Evolutionary conservation across 495 filamentous ascomycete species (phyloP).

Genomic region (Aspergillus sparsus): DNA sequence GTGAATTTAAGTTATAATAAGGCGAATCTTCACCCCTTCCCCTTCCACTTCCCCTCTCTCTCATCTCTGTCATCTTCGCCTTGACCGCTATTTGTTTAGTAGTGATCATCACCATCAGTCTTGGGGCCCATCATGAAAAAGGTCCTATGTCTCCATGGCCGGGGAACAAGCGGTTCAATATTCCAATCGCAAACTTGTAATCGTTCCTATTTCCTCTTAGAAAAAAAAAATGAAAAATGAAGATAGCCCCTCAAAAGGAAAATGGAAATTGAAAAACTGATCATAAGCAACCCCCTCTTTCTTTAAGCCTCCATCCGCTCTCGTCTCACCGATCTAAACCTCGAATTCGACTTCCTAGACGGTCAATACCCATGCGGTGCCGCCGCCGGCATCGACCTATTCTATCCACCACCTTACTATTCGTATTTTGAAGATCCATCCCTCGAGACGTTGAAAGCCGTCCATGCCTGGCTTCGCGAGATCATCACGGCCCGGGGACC

Average conservation of each 20-base stretch:
- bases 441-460: slow-evolving; percentile 35
- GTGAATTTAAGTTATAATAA: too few relatives aligned
- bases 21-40: slow-evolving; percentile 19
- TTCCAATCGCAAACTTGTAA: slow-evolving; percentile 61
- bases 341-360: slow-evolving; percentile 60
- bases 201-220: slow-evolving; percentile 27
- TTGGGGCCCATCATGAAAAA: slow-evolving; percentile 40
- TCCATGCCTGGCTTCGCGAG: slow-evolving; percentile 49
- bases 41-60: slow-evolving; percentile 61
- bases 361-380: slow-evolving; percentile 45
- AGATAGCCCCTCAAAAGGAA: background rate
- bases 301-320: slow-evolving; percentile 44
- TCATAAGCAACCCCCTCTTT: background rate
- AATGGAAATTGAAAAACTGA: background rate
- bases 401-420: slow-evolving; percentile 52
- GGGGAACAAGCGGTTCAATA: slow-evolving; percentile 58
- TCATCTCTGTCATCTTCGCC: slow-evolving; percentile 64
- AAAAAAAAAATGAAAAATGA: slow-evolving; percentile 2
- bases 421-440: slow-evolving; percentile 49
- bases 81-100: slow-evolving; percentile 43
- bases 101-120: too few relatives aligned
- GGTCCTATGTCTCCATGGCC: slow-evolving; percentile 65
- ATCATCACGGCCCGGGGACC: slow-evolving; percentile 53
- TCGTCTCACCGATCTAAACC: slow-evolving; percentile 34
- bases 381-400: slow-evolving; percentile 54